These are phyloP conservation scores for Pseudozyma sp. DNA, from an alignment of 1,284 basidiomycete genomes.

Conservation along the genomic window DNA sequence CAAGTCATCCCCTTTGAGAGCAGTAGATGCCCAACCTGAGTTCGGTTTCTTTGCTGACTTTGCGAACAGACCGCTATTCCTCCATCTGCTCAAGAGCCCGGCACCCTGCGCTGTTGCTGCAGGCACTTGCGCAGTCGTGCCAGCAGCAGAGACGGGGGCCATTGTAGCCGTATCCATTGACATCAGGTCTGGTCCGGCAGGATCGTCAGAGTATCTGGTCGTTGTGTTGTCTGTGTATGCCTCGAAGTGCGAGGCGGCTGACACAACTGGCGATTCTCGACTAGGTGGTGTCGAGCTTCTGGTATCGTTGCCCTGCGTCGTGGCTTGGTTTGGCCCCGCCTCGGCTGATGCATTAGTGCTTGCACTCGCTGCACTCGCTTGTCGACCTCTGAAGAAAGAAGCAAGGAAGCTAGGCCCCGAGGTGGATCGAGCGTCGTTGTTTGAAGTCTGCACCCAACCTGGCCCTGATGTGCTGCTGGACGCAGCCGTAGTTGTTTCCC, in stretches of 20 bases:
- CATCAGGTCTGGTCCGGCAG: slow-evolving; percentile 43
- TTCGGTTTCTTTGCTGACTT: slow-evolving; percentile 20
- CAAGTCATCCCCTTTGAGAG: slow-evolving; percentile 25
- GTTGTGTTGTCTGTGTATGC: slow-evolving; percentile 24
- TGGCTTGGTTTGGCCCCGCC: not conserved
- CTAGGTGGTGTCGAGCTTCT: slow-evolving; percentile 14
- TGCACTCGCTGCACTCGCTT: slow-evolving; percentile 10
- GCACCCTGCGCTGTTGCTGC: slow-evolving; percentile 17
- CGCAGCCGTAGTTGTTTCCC: not conserved
- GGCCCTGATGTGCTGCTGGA: slow-evolving; percentile 26
- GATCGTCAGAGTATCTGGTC: slow-evolving; percentile 34
- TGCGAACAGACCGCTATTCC: slow-evolving; percentile 35
- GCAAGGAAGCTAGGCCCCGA: slow-evolving; percentile 34
- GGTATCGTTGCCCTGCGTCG: slow-evolving; percentile 4
- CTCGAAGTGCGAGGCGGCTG: slow-evolving; percentile 15
- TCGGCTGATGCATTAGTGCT: not conserved
- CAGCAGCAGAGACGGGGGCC: slow-evolving; percentile 2
- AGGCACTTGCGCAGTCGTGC: not conserved
- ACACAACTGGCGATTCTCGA: slow-evolving; percentile 8
- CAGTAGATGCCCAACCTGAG: slow-evolving; percentile 21
- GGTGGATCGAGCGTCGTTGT: slow-evolving; percentile 26
- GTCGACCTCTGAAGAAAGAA: slow-evolving; percentile 42
- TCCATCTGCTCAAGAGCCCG: slow-evolving; percentile 40
- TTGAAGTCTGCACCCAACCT: slow-evolving; percentile 43
- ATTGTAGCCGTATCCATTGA: slow-evolving; percentile 21